Base-by-base conservation (phyloP, 1,139 yeast genomes). In the Yarrowia galli region DNA sequence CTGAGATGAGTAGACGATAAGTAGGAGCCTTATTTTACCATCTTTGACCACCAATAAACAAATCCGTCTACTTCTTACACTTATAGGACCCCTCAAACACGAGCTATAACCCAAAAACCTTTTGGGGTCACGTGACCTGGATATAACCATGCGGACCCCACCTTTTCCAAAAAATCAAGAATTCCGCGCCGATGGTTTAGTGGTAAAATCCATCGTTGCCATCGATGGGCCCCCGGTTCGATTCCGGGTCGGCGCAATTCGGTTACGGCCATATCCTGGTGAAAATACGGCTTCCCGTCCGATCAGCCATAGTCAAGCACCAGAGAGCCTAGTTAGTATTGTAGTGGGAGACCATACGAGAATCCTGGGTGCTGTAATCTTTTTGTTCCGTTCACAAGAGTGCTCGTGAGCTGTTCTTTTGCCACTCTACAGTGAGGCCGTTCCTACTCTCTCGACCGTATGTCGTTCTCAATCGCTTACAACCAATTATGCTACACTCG, bases 171-270 rank as follows among this genome's bases (percentile, higher is more conserved):
- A 9, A 18, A 32, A 13, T 6, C 13, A 20, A 12, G 13, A 53
- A 43, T 9, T 1, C 6, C 7, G 60, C 60, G 60, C 60, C 60
- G 60, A 53, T 53, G 60, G 60, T 53, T 53, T 53, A 53, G 60
- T 53, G 60, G 60, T 53, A 53, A 53, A 53, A 53, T 53, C 60
- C 60, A 53, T 53, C 60, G 60, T 53, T 53, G 60, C 60, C 60
- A 53, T 53, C 60, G 60, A 53, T 53, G 60, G 60, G 60, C 60
- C 60, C 60, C 60, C 60, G 60, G 60, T 53, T 53, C 60, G 60
- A 53, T 53, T 53, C 60, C 60, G 60, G 60, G 60, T 53, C 60
- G 60, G 60, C 60, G 60, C 60, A 53, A 32, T 49, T 49, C 13
- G 56, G 56, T 49, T 49, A 49, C 56, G 56, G 56, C 56, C 56